These are phyloP conservation scores for Leccinum uliginosum DNA, from an alignment of 768 basidiomycete species.

Conservation along the genomic window DNA sequence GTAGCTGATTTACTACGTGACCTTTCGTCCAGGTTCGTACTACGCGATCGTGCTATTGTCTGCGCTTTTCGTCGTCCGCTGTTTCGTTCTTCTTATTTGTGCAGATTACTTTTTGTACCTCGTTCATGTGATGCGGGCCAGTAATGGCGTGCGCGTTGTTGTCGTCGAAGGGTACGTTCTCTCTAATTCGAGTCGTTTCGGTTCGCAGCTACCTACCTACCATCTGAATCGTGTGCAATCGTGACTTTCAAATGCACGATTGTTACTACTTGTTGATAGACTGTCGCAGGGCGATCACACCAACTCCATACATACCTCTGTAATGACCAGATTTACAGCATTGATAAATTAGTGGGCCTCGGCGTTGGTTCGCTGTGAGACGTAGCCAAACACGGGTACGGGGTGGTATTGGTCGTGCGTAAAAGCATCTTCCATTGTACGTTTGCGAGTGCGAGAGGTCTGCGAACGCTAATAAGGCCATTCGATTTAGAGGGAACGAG, in stretches of 20 bases:
- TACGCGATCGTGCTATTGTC: constrained; percentile 8
- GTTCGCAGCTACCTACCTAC: not conserved
- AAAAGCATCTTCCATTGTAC: too few relatives aligned
- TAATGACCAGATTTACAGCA: not conserved
- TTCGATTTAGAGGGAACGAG: not conserved
- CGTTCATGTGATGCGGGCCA: not conserved
- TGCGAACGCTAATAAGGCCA: too few relatives aligned
- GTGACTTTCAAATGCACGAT: not conserved
- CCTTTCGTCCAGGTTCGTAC: not conserved
- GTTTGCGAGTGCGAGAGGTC: too few relatives aligned
- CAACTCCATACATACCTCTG: not conserved
- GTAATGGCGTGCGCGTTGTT: not conserved
- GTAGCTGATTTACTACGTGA: constrained; percentile 13
- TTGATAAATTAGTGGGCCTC: not conserved
- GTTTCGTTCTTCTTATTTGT: constrained; percentile 6
- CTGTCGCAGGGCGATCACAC: not conserved
- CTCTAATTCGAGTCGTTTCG: not conserved
- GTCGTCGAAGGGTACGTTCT: not conserved
- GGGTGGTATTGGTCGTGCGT: not conserved
- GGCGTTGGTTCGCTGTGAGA: not conserved
- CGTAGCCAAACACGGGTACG: not conserved
- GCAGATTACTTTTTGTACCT: not conserved
- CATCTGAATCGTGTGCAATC: not conserved
- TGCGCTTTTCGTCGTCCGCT: constrained; percentile 5
- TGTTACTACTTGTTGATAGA: not conserved